Evolutionary conservation across 1,139 yeast species (phyloP).

Genomic region (Zhuliangozyma parablackwelliae): DNA sequence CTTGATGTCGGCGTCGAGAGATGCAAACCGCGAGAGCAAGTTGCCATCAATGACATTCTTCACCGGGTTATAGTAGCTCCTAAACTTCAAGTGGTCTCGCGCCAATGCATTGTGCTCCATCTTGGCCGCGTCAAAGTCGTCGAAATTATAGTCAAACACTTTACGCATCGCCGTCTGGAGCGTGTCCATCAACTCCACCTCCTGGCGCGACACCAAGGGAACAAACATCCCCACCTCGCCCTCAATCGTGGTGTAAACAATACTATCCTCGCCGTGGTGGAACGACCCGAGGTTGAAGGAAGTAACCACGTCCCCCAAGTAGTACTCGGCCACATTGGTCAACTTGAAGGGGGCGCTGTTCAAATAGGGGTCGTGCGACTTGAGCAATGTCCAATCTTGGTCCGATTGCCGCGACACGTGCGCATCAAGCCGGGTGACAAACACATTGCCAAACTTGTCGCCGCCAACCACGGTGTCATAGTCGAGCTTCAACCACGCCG

Average conservation of each 20-base stretch:
- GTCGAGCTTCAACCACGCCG: slow-evolving; percentile 60
- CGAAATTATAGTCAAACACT: slow-evolving; percentile 23
- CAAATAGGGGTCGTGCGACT: slow-evolving; percentile 31
- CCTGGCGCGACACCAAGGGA: slow-evolving; percentile 63
- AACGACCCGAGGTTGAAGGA: slow-evolving; percentile 52
- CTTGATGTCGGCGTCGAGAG: slow-evolving; percentile 35
- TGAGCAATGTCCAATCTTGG: slow-evolving; percentile 45
- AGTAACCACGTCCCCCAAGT: slow-evolving; percentile 67
- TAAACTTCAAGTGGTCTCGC: slow-evolving; percentile 60
- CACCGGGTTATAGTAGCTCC: slow-evolving; percentile 78
- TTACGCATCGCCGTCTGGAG: slow-evolving; percentile 50
- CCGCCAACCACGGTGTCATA: slow-evolving; percentile 76
- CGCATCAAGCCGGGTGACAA: slow-evolving; percentile 57
- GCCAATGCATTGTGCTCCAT: slow-evolving; percentile 42
- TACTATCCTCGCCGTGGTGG: slow-evolving; percentile 61
- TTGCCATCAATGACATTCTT: slow-evolving; percentile 86
- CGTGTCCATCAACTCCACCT: slow-evolving; percentile 53
- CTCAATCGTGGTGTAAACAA: slow-evolving; percentile 71
- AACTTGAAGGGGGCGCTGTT: slow-evolving; percentile 57
- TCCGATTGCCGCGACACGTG: slow-evolving; percentile 43
- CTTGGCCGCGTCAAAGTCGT: slow-evolving; percentile 24
- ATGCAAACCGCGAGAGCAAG: slow-evolving; percentile 54
- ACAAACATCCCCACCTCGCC: slow-evolving; percentile 75
- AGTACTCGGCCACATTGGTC: slow-evolving; percentile 54
- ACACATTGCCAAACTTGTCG: slow-evolving; percentile 84